Conservation (phyloP, 805 yeast species). For the Wickerhamomyces hampshirensis region DNA sequence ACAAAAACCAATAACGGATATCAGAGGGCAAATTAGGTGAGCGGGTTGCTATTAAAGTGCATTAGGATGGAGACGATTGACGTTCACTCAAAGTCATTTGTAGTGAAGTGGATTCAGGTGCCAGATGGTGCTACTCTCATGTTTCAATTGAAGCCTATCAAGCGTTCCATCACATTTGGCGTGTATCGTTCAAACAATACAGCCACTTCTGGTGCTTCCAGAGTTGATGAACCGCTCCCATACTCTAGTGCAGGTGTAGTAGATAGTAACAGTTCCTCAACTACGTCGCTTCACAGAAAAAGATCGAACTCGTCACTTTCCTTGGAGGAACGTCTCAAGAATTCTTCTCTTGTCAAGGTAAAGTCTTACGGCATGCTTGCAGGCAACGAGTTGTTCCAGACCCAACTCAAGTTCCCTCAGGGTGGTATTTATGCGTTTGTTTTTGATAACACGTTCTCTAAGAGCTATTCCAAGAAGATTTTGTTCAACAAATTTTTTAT, state of each 20-base stretch:
- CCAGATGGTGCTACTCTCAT: slow-evolving; percentile 60
- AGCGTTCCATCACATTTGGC: slow-evolving; percentile 47
- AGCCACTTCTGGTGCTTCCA: slow-evolving; percentile 4
- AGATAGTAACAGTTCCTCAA: slow-evolving; percentile 14
- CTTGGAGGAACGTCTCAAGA: slow-evolving; percentile 53
- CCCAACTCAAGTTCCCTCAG: slow-evolving; percentile 49
- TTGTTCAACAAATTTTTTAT: slow-evolving; percentile 46
- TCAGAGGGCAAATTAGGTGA: too few relatives aligned
- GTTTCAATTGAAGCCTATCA: slow-evolving; percentile 81
- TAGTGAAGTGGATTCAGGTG: slow-evolving; percentile 86
- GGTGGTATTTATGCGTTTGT: slow-evolving; percentile 83
- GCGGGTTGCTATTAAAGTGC: too few relatives aligned
- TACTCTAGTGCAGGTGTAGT: slow-evolving; percentile 25
- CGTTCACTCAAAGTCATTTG: slow-evolving; percentile 82
- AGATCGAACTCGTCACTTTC: slow-evolving; percentile 35
- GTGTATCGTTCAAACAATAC: slow-evolving; percentile 33
- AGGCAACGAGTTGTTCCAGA: slow-evolving; percentile 60
- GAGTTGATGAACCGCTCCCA: slow-evolving; percentile 15
- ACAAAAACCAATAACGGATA: too few relatives aligned
- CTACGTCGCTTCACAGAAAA: slow-evolving; percentile 24
- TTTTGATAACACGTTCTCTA: slow-evolving; percentile 88
- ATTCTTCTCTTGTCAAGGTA: slow-evolving; percentile 46
- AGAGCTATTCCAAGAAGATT: slow-evolving; percentile 76
- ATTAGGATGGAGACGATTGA: slow-evolving; percentile 81
- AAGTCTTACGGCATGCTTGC: slow-evolving; percentile 51